Conservation (phyloP, 176 grass and related monocot species). For the Bolboschoenus planiculmis region DNA sequence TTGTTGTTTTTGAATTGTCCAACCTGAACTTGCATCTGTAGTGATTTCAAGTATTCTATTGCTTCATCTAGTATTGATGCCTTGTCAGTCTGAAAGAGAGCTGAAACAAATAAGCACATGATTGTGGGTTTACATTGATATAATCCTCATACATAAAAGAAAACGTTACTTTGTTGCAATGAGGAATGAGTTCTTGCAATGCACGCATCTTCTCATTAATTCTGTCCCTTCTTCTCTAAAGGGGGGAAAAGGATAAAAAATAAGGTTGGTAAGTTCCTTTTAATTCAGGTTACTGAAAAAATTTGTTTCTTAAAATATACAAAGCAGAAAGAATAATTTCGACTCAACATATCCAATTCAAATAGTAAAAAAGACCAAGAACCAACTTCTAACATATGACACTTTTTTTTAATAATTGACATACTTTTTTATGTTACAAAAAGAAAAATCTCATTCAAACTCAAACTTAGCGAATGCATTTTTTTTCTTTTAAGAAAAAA, state of each 20-base stretch:
- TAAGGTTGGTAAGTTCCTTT: neutral
- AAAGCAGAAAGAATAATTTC: neutral
- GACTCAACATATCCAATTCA: neutral
- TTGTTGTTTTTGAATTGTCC: neutral
- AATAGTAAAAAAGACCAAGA: neutral
- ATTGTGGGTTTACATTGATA: neutral
- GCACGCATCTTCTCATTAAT: conserved; percentile 94
- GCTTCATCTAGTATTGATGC: conserved; percentile 80
- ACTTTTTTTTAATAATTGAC: neutral
- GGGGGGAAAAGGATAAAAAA: neutral
- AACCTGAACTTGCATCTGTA: conserved; percentile 97
- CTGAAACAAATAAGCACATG: neutral
- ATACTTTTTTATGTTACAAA: neutral
- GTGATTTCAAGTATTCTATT: conserved; percentile 91
- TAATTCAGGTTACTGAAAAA: neutral
- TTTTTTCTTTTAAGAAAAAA: neutral
- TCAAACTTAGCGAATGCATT: neutral
- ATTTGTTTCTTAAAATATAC: neutral
- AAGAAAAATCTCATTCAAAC: neutral
- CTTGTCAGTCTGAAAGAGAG: conserved; percentile 62
- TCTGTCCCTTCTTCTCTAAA: conserved; percentile 75
- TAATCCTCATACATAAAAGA: neutral
- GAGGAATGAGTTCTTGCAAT: conserved; percentile 85
- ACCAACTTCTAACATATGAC: neutral
- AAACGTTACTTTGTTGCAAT: conserved; percentile 64